These are phyloP conservation scores for Conoideocrella luteorostrata DNA, from an alignment of 2,329 filamentous ascomycete genomes.

Conservation along the genomic window DNA sequence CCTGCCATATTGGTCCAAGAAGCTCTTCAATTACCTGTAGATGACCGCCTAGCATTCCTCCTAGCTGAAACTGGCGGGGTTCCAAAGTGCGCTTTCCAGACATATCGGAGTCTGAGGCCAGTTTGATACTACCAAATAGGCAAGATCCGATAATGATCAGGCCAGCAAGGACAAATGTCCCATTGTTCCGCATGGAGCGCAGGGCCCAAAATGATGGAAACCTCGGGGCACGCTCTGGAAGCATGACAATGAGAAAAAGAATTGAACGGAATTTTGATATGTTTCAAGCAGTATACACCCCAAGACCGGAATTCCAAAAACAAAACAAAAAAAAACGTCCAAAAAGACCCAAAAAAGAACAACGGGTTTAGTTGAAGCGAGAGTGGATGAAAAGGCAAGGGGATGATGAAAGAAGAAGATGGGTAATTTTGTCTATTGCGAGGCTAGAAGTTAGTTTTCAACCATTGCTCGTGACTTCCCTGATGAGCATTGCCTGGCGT, in stretches of 20 bases:
- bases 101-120: neutral
- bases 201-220: neutral
- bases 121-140: constrained; percentile 7
- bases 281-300: constrained; percentile 15
- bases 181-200: constrained; percentile 1
- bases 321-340: constrained; percentile 10
- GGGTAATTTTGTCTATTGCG: too few species aligned
- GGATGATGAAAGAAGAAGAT: neutral
- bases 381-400: neutral
- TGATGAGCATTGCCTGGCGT: too few species aligned
- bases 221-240: neutral
- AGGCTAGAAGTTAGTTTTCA: too few species aligned
- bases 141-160: constrained; percentile 8
- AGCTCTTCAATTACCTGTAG: constrained; percentile 10
- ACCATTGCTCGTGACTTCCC: neutral
- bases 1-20: neutral
- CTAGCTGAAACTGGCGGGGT: constrained; percentile 20
- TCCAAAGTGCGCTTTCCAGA: constrained; percentile 2
- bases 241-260: constrained; percentile 1
- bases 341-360: constrained; percentile 1
- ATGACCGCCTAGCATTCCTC: constrained; percentile 12
- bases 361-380: constrained; percentile 3
- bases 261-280: neutral
- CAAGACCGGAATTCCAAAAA: constrained; percentile 20
- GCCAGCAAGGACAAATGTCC: neutral